Base-by-base conservation (phyloP, 805 yeast genomes). In the Maudiozyma turicensis region DNA sequence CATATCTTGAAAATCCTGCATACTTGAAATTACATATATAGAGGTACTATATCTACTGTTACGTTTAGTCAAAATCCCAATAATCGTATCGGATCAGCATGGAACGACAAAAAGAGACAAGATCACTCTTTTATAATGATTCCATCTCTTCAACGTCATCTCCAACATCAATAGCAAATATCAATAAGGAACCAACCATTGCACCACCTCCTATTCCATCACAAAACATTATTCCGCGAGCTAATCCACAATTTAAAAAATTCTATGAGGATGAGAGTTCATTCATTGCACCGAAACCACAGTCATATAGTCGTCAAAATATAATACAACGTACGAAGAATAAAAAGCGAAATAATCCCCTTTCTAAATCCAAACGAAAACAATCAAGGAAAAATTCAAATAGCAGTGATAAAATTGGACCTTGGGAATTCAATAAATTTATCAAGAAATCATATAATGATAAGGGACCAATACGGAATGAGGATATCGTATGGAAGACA, bases 371-470 rank as follows among this genome's bases (percentile, higher is more conserved):
- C 2, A 20, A 35, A n/a, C 13, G 4, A 13, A 34, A 13, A 34
- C 38, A 14, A 34, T 34, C n/a, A 34, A 34, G n/a, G n/a, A 13
- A 34, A 34, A 34, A 35, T 35, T 5, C 15, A 9, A 3, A 7
- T 13, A 35, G 15, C 7, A 14, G 28, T 28, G 9, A 40, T 5
- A 40, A 26, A 14, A 40, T 40, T 10, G 43, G 43, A 9, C 43
- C 60, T 11, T 60, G 66, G 66, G 63, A 60, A 32, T 58, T 61
- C 46, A 54, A 54, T 26, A 52, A 51, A 41, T 48, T 55, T 15
- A 54, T 59, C 40, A 51, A 56, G 13, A 48, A 48, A 29, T 54
- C 50, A 41, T 61, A 54, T 38, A 47, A 52, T 46, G 54, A 54
- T 8, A 54, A 52, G 41, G 54, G 58, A 46, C 29, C 40, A 15